These are phyloP conservation scores for Trametes coccinea DNA, from an alignment of 768 basidiomycete genomes.

Conservation along the genomic window DNA sequence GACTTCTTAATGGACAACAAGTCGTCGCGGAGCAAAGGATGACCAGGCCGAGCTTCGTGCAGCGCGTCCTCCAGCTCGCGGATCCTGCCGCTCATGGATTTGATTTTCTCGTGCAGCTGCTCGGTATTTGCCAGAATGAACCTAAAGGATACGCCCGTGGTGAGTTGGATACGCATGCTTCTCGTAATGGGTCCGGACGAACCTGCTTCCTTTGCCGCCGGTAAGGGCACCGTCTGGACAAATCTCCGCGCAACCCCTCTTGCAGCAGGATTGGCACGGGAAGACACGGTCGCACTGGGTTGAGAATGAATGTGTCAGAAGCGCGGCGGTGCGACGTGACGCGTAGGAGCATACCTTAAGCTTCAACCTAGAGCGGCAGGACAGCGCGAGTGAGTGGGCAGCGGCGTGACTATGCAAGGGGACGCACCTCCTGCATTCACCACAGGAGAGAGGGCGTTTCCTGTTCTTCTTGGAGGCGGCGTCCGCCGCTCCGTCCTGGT, in stretches of 20 bases:
- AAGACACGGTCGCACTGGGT: constrained; percentile 63
- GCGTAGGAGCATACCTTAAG: constrained; percentile 52
- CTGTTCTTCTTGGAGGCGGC: constrained; percentile 33
- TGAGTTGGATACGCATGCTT: constrained; percentile 37
- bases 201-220: constrained; percentile 78
- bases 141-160: constrained; percentile 33
- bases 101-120: constrained; percentile 68
- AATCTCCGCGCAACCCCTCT: constrained; percentile 37
- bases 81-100: constrained; percentile 58
- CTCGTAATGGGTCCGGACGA: constrained; percentile 47
- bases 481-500: constrained; percentile 26
- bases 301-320: constrained; percentile 52
- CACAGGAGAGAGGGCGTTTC: constrained; percentile 57
- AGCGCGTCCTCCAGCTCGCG: constrained; percentile 69
- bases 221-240: constrained; percentile 54
- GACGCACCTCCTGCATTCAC: constrained; percentile 64
- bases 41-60: constrained; percentile 47
- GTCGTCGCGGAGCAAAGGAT: constrained; percentile 56
- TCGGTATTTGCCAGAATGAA: constrained; percentile 77
- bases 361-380: constrained; percentile 50
- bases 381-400: constrained; percentile 6
- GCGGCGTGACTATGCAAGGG: background rate
- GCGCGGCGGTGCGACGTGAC: constrained; percentile 43
- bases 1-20: constrained; percentile 63
- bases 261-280: constrained; percentile 50